A percentile compares a stretch with the other conserved stretches of the same genome.
phyloP scores from a whole-genome alignment of 139 green algal species.

The Chlorella sp. region DNA sequence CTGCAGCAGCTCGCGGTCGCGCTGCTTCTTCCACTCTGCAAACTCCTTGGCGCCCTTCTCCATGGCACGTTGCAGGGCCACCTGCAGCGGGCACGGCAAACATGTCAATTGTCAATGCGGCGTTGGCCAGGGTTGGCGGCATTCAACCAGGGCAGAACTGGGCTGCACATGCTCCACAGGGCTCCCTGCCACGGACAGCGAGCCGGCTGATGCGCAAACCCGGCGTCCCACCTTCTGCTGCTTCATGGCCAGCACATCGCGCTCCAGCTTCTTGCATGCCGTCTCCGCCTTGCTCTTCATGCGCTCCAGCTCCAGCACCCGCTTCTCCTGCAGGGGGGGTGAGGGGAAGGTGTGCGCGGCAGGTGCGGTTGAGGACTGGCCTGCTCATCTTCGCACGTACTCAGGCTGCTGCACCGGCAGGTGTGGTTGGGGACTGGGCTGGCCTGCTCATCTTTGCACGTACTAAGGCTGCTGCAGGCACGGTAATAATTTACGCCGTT shows the following conservation, averaged over 20 bases:
- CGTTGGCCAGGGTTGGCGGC: neutral
- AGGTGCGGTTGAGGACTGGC: no score
- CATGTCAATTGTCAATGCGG: neutral
- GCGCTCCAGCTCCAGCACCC: conserved; percentile 46
- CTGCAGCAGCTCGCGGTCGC: conserved; percentile 75
- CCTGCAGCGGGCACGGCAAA: conserved; percentile 34
- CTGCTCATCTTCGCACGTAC: no score
- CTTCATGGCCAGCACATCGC: conserved; percentile 87
- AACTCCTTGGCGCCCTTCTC: conserved; percentile 62
- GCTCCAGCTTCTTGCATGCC: conserved; percentile 62
- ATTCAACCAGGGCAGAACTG: neutral
- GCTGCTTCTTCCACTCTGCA: conserved; percentile 50
- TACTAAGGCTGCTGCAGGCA: no score
- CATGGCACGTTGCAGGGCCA: conserved; percentile 58
- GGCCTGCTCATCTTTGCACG: no score
- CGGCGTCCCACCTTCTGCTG: conserved; percentile 68
- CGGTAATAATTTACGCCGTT: no score
- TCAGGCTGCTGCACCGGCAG: no score
- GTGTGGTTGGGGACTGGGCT: no score
- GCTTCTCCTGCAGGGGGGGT: conserved; percentile 21
- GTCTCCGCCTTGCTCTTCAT: conserved; percentile 51
- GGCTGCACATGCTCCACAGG: no score
- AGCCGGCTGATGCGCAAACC: no score
- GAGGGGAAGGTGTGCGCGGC: no score
- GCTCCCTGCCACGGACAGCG: no score